Percentiles rank a stretch among this genome's conserved stretches.
phyloP scores from a whole-genome alignment of 176 grass and related monocot species.

The Cymbopogon citratus region DNA sequence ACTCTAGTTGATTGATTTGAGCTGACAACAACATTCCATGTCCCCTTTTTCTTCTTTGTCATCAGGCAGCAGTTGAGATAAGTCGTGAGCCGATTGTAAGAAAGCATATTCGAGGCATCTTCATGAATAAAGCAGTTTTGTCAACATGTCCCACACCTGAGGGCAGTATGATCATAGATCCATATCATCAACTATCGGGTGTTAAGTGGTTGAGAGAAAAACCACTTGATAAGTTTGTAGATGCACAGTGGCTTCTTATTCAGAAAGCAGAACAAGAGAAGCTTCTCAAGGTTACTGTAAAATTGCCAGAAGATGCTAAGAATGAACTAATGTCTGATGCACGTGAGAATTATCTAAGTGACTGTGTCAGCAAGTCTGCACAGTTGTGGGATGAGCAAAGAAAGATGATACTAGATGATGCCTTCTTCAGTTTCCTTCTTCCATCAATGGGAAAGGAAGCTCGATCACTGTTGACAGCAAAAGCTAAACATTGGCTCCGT shows the following conservation, averaged over 20 bases:
- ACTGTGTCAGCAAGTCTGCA: conserved; percentile 89
- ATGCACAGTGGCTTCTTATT: conserved; percentile 93
- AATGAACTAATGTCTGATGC: conserved; percentile 73
- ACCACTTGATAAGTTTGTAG: conserved; percentile 68
- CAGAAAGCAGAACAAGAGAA: conserved; percentile 97
- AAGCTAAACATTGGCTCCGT: conserved; percentile 68
- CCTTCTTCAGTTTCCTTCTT: conserved; percentile 74
- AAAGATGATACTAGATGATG: conserved; percentile 94
- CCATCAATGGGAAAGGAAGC: conserved; percentile 91
- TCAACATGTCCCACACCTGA: conserved; percentile 76
- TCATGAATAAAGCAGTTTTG: conserved; percentile 84
- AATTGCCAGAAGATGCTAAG: conserved; percentile 66
- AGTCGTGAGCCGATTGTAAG: conserved; percentile 82
- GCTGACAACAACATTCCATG: not conserved
- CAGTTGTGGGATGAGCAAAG: conserved; percentile 93
- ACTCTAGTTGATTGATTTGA: too few relatives aligned
- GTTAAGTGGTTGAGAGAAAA: conserved; percentile 79
- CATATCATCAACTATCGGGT: conserved; percentile 70
- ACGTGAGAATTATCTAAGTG: conserved; percentile 81
- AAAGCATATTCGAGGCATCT: conserved; percentile 88
- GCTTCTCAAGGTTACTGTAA: conserved; percentile 85
- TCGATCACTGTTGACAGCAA: conserved; percentile 53
- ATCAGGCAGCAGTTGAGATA: conserved; percentile 87
- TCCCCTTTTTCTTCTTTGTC: not conserved
- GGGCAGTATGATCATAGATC: conserved; percentile 67